Evolutionary conservation across 2,329 filamentous ascomycete genomes (phyloP).

Genomic region (Cercospora beticola): DNA sequence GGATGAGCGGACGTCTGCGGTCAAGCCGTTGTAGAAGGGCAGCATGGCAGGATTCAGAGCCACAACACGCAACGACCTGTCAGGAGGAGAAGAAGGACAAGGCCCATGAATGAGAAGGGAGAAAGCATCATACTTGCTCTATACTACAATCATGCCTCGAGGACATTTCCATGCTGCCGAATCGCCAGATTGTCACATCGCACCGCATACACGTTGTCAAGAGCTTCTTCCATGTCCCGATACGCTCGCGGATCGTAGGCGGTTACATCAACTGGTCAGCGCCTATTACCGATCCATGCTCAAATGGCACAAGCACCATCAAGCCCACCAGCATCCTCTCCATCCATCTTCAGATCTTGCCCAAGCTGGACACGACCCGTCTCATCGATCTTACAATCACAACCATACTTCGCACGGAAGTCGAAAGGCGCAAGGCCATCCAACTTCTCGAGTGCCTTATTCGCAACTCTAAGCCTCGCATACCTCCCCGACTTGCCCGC

Average conservation of each 20-base stretch:
- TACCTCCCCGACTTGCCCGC: conserved; percentile 64
- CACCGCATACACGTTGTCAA: background rate
- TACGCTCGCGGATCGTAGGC: background rate
- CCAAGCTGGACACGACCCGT: conserved; percentile 6
- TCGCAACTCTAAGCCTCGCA: conserved; percentile 68
- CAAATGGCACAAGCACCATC: conserved; percentile 4
- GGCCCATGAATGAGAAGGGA: background rate
- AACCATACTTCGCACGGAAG: conserved; percentile 62
- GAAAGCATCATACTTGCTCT: background rate
- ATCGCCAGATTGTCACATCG: background rate
- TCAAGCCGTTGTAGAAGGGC: background rate
- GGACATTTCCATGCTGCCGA: background rate
- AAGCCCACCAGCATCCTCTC: conserved; percentile 7
- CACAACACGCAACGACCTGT: background rate
- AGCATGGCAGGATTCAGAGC: background rate
- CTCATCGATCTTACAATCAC: conserved; percentile 55
- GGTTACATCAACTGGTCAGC: background rate
- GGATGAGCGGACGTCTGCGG: background rate
- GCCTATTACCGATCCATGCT: background rate
- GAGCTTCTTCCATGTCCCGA: background rate
- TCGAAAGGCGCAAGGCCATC: conserved; percentile 54
- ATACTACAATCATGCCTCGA: background rate
- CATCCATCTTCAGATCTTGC: conserved; percentile 10
- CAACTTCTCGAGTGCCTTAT: conserved; percentile 55
- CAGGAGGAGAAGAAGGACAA: background rate